Conservation (phyloP, 2,329 filamentous ascomycete genomes). For the Triangularia setosa region DNA sequence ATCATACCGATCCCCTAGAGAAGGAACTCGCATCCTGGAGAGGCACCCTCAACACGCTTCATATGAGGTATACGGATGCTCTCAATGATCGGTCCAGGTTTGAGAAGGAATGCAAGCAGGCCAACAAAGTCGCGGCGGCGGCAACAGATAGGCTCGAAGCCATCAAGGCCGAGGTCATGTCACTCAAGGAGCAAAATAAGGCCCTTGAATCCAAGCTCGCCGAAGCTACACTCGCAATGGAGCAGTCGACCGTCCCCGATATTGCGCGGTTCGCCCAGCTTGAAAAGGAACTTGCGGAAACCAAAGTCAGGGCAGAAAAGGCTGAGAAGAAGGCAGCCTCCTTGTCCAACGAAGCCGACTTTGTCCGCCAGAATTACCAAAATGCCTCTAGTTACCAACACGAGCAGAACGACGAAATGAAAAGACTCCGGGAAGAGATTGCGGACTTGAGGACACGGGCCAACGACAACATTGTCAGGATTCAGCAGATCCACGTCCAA, state of each 20-base stretch:
- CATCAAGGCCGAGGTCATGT: constrained; percentile 34
- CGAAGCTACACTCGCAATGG: constrained; percentile 33
- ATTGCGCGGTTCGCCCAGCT: constrained; percentile 39
- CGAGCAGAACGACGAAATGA: constrained; percentile 33
- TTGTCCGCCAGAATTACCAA: constrained; percentile 56
- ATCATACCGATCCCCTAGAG: constrained; percentile 42
- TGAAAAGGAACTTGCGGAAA: constrained; percentile 38
- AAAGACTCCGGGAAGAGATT: constrained; percentile 39
- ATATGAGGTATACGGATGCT: constrained; percentile 46
- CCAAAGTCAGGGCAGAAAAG: constrained; percentile 36
- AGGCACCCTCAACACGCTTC: constrained; percentile 42
- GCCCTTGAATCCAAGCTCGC: constrained; percentile 36
- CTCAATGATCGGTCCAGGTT: constrained; percentile 48
- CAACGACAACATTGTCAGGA: constrained; percentile 41
- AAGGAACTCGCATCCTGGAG: constrained; percentile 44
- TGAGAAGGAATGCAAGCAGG: constrained; percentile 42
- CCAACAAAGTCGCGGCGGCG: constrained; percentile 35
- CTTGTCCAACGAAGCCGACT: constrained; percentile 49
- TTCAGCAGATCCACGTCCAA: constrained; percentile 45
- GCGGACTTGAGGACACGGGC: constrained; percentile 40
- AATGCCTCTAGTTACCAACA: constrained; percentile 47
- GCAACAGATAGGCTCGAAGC: constrained; percentile 36
- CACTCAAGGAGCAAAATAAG: constrained; percentile 38
- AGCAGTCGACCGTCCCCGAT: constrained; percentile 36
- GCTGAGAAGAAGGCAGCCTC: constrained; percentile 37